Evolutionary conservation across 208 protist genomes (phyloP).

Genomic region (Wallacemonas sp.): DNA sequence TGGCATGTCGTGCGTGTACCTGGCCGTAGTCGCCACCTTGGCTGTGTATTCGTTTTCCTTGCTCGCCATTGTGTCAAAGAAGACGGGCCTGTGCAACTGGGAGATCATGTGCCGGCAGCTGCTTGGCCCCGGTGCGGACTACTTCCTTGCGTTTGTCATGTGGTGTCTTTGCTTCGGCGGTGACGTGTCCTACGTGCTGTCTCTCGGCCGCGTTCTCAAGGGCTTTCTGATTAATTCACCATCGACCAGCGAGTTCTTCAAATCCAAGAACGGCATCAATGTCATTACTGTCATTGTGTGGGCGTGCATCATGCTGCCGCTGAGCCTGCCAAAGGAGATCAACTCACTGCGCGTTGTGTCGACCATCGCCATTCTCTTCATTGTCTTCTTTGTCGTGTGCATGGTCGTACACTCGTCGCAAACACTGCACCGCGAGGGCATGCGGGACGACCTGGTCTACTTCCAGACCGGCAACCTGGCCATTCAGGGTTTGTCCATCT

Average conservation of each 20-base stretch:
- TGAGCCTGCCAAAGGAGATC: constrained; percentile 80
- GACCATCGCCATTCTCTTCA: constrained; percentile 52
- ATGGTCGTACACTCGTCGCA: constrained; percentile 57
- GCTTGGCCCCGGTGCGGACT: constrained; percentile 35
- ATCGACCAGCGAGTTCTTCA: constrained; percentile 11
- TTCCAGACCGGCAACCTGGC: constrained; percentile 46
- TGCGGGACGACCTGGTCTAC: constrained; percentile 22
- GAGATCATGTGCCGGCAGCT: constrained; percentile 44
- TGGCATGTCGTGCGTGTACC: constrained; percentile 30
- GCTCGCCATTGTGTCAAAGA: constrained; percentile 36
- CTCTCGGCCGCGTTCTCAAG: constrained; percentile 42
- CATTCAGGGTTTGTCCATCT: constrained; percentile 34
- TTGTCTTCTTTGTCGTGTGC: constrained; percentile 74
- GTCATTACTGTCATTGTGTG: constrained; percentile 57
- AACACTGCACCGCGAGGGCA: not conserved
- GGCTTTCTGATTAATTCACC: constrained; percentile 23
- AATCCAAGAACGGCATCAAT: constrained; percentile 13
- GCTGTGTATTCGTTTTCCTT: constrained; percentile 64
- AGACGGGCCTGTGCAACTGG: constrained; percentile 49
- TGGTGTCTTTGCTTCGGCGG: constrained; percentile 59
- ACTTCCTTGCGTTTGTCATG: constrained; percentile 50
- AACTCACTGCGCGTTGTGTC: constrained; percentile 82
- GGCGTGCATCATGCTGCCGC: constrained; percentile 69
- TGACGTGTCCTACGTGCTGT: constrained; percentile 56
- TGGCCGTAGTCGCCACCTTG: constrained; percentile 26